Conservation (phyloP, 257 asterid genomes). For the Solanum pennellii region DNA sequence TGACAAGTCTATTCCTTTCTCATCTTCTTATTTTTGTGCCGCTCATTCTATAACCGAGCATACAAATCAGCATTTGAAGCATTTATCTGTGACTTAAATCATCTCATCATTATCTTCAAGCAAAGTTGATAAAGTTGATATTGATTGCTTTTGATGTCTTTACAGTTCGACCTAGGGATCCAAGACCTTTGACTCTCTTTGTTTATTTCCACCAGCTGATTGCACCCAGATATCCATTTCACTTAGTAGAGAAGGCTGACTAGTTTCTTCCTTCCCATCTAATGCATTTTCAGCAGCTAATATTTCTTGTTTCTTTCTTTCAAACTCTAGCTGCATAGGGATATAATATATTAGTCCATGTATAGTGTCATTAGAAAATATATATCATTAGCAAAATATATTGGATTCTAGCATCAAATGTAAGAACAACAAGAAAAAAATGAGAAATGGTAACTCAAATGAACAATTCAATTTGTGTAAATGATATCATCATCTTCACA, state of each 20-base stretch:
- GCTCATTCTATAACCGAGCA: background rate
- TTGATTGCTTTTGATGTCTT: background rate
- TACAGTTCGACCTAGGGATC: background rate
- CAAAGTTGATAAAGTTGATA: background rate
- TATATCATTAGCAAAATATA: background rate
- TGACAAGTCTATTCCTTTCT: background rate
- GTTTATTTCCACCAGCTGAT: background rate
- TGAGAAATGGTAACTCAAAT: too few species aligned
- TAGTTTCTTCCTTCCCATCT: background rate
- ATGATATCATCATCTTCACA: too few species aligned
- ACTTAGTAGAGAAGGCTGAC: background rate
- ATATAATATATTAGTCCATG: background rate
- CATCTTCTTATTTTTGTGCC: background rate
- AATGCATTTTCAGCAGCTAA: background rate
- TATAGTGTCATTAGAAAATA: background rate
- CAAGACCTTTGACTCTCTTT: background rate
- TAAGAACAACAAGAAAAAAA: background rate
- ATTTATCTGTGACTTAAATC: background rate
- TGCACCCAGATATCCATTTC: background rate
- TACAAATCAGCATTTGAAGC: background rate
- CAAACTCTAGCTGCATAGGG: background rate
- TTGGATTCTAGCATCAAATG: background rate
- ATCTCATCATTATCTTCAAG: background rate
- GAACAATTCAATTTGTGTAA: too few species aligned
- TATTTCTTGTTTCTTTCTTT: background rate